phyloP scores from a whole-genome alignment of 2,329 filamentous ascomycete species.

The Ophioceras dolichostomum region DNA sequence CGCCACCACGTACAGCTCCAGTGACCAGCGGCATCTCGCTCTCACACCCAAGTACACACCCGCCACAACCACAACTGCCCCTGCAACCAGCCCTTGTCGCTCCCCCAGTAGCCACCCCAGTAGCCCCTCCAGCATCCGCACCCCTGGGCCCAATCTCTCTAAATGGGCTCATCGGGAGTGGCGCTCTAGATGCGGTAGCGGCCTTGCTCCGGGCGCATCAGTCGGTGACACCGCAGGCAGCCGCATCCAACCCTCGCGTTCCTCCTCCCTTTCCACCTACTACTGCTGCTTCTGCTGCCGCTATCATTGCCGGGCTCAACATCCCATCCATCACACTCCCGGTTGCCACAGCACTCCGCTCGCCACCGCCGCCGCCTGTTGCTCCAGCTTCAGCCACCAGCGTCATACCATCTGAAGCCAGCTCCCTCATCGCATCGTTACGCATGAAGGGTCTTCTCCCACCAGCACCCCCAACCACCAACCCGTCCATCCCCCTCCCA shows the following conservation, averaged over 20 bases:
- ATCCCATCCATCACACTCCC: background rate
- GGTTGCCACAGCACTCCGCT: conserved; percentile 9
- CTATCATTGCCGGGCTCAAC: conserved; percentile 12
- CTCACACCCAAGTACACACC: too few relatives aligned
- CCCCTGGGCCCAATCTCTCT: conserved; percentile 28
- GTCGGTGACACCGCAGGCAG: conserved; percentile 30
- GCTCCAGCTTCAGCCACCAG: conserved; percentile 20
- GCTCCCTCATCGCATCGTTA: conserved; percentile 54
- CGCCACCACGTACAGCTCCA: too few relatives aligned
- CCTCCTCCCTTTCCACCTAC: too few relatives aligned
- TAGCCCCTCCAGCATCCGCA: conserved; percentile 17
- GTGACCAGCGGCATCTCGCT: too few relatives aligned
- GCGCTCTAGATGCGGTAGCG: conserved; percentile 47
- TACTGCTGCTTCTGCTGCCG: conserved; percentile 26
- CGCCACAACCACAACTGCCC: conserved; percentile 6
- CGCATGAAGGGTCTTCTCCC: conserved; percentile 56
- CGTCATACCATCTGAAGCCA: too few relatives aligned
- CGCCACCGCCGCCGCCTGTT: conserved; percentile 14
- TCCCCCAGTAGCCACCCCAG: conserved; percentile 15
- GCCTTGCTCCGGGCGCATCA: conserved; percentile 38
- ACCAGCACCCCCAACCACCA: conserved; percentile 21
- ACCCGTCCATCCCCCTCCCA: too few relatives aligned
- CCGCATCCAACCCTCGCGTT: too few relatives aligned
- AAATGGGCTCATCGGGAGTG: conserved; percentile 46
- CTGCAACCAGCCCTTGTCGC: conserved; percentile 4